These are phyloP conservation scores for Torulaspora maleeae DNA, from an alignment of 805 yeast species.

Conservation along the genomic window DNA sequence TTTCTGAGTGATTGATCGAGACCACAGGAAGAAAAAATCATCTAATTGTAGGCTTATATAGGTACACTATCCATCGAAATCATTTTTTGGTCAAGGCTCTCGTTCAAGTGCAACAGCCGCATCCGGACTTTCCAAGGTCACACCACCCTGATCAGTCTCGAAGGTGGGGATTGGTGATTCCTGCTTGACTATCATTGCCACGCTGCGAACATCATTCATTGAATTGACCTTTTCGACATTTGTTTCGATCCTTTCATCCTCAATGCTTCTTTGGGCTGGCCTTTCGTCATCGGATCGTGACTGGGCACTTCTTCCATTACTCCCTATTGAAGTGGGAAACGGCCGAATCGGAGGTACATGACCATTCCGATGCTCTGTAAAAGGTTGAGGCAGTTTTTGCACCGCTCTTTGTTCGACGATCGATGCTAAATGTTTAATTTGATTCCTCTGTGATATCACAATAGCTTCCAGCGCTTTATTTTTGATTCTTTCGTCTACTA, in stretches of 20 bases:
- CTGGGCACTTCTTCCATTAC: no score
- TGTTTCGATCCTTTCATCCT: no score
- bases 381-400: neutral
- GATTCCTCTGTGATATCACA: neutral
- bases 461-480: constrained; percentile 3
- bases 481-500: constrained; percentile 10
- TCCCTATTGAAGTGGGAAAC: no score
- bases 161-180: neutral
- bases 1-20: constrained; percentile 9
- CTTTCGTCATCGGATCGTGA: no score
- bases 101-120: neutral
- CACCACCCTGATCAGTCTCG: neutral
- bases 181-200: neutral
- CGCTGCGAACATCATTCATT: neutral
- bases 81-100: neutral
- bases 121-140: neutral
- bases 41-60: neutral
- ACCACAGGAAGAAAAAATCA: neutral
- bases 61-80: neutral
- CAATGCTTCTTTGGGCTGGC: no score
- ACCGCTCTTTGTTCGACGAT: no score
- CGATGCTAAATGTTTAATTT: neutral
- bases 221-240: neutral
- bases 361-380: no score
- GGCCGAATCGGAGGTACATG: no score